Percentiles rank a stretch among this genome's conserved stretches.
Evolutionary conservation across 257 asterid species (phyloP).

Genomic region (Scutellaria baicalensis): DNA sequence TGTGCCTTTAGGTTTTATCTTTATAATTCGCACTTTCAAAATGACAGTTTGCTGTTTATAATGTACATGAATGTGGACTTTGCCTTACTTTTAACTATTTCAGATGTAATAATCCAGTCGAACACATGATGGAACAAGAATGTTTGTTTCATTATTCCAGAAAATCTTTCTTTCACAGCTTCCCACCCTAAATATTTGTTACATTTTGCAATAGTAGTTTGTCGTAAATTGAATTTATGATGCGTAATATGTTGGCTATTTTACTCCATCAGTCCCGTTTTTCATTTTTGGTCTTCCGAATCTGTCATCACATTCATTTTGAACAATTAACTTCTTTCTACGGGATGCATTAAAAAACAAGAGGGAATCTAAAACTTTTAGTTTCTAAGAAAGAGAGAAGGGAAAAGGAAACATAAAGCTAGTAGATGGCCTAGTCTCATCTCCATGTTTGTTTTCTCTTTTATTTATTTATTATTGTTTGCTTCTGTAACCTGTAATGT

Average conservation of each 20-base stretch:
- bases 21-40: background rate
- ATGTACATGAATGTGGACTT: background rate
- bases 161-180: background rate
- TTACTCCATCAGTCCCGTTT: background rate
- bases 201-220: background rate
- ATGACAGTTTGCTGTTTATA: background rate
- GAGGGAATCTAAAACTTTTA: background rate
- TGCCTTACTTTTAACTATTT: background rate
- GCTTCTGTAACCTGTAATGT: background rate
- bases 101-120: background rate
- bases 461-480: background rate
- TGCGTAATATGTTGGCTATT: background rate
- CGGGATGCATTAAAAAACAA: background rate
- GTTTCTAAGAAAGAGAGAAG: background rate
- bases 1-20: background rate
- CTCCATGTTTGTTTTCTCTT: background rate
- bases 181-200: background rate
- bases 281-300: background rate
- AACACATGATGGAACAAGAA: background rate
- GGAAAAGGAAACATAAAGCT: background rate
- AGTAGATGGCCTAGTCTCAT: background rate
- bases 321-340: background rate
- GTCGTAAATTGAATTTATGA: background rate
- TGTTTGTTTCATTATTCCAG: background rate
- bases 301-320: background rate